Base-by-base conservation (phyloP, 1,284 basidiomycete species). In the Mrakiaceae sp. region DNA sequence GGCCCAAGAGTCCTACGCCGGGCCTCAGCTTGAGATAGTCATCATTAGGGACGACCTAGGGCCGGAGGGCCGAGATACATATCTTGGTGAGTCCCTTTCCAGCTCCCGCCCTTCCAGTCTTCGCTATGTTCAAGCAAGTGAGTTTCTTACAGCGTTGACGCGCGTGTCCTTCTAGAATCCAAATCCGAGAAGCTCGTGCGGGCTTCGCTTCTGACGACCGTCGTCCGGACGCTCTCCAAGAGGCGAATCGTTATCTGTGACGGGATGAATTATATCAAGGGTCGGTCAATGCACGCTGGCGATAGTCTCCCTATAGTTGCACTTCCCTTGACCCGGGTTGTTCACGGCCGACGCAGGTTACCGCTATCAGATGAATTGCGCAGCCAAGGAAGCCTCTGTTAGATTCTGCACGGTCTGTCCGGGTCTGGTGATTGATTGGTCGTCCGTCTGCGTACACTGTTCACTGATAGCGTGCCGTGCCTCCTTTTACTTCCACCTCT, bases 351-450 rank as follows among this genome's bases (percentile, higher is more conserved):
- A 27, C 27, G 27, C n/a, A 61, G 87, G 90, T 6, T 97, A 93
- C 73, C 84, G 95, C 50, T 98, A 98, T 75, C 95, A 98, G 77
- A 87, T 98, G 77, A 97, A 97, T 77, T 98, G 94, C 72, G 90
- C 90, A 0, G 93, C 93, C 3, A 80, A 93, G 57, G 95, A 98
- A 74, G 82, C 87, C 66, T 88, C 87, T 70, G 79, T 92, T 47
- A 80, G 93, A 42, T 86, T 90, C 6, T 90, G 88, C 73, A 97
- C 94, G 60, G 91, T 95, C 74, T 74, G 89, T 81, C 42, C 14
- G 14, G 4, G 5, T 14, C 8, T 11, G 48, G 44, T 47, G 44
- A 44, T 8, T 48, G 50, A 10, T 49, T 27, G 27, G 27, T 27
- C 27, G 91, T 95, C 74, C 74, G 89, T 81, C 42, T n/a, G 14